Percentiles rank a stretch among this genome's conserved stretches.
Conservation (phyloP, 2,329 filamentous ascomycete species). For the Cladosporium sphaerospermum region DNA sequence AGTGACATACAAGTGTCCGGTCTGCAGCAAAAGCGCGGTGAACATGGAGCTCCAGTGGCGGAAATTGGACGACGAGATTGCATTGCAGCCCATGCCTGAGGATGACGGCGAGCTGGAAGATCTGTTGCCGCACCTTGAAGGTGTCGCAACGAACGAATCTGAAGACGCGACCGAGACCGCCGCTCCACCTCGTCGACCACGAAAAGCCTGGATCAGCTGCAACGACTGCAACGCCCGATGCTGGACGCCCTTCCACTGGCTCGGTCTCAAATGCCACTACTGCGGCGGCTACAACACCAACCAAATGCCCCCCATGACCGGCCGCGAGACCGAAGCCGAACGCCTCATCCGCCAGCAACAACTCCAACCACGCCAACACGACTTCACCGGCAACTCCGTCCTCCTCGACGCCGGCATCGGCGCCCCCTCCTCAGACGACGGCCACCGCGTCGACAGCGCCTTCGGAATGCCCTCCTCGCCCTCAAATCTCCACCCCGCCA, state of each 20-base stretch:
- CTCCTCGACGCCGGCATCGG: conserved; percentile 28
- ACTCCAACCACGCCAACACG: conserved; percentile 26
- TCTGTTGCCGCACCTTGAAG: conserved; percentile 20
- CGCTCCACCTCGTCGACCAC: conserved; percentile 19
- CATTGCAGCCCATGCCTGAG: conserved; percentile 82
- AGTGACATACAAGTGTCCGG: conserved; percentile 89
- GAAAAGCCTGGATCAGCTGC: conserved; percentile 72
- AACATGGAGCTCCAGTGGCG: conserved; percentile 97
- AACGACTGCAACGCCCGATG: conserved; percentile 92
- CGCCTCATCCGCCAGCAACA: conserved; percentile 25
- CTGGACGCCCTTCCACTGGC: conserved; percentile 85
- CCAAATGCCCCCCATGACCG: conserved; percentile 40
- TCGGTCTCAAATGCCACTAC: conserved; percentile 77
- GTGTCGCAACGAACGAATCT: conserved; percentile 3
- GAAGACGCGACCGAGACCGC: conserved; percentile 2
- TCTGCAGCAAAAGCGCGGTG: conserved; percentile 91
- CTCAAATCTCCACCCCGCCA: conserved; percentile 11
- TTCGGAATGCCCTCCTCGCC: conserved; percentile 18
- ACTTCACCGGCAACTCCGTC: conserved; percentile 31
- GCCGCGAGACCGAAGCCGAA: conserved; percentile 29
- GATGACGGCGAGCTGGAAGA: conserved; percentile 28
- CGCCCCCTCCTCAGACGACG: conserved; percentile 13
- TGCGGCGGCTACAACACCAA: conserved; percentile 51
- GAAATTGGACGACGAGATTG: conserved; percentile 80
- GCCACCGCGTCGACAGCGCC: conserved; percentile 15